These are phyloP conservation scores for Macadamia tetraphylla DNA, from an alignment of 164 flowering plant genomes.

Conservation along the genomic window DNA sequence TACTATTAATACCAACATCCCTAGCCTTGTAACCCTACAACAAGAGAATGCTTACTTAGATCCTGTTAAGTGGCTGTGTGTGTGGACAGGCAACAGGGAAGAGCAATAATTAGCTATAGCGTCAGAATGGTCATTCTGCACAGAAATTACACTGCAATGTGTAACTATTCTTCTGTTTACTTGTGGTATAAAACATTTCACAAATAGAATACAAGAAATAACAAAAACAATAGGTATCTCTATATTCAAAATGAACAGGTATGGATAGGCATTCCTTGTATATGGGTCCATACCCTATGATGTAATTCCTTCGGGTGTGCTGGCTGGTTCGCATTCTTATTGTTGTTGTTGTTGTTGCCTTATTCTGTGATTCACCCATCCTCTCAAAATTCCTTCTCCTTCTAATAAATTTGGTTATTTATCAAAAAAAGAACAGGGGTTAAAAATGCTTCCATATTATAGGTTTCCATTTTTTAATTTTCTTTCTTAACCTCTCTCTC, in stretches of 20 bases:
- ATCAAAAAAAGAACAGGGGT: too few species aligned
- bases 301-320: too few species aligned
- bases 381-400: too few species aligned
- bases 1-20: conserved; percentile 90
- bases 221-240: background rate
- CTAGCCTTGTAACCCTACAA: conserved; percentile 79
- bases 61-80: too few species aligned
- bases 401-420: too few species aligned
- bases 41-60: background rate
- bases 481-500: too few species aligned
- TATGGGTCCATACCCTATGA: too few species aligned
- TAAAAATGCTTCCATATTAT: background rate
- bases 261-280: background rate
- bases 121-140: background rate
- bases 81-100: too few species aligned
- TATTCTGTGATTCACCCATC: too few species aligned
- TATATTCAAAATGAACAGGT: background rate
- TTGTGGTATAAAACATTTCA: background rate
- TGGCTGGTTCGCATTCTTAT: too few species aligned
- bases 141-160: background rate
- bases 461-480: background rate
- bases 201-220: background rate
- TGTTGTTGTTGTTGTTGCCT: too few species aligned
- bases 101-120: background rate
- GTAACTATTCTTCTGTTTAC: background rate